Conservation (phyloP, 2,329 filamentous ascomycete species). For the Drechslerella stenobrocha region DNA sequence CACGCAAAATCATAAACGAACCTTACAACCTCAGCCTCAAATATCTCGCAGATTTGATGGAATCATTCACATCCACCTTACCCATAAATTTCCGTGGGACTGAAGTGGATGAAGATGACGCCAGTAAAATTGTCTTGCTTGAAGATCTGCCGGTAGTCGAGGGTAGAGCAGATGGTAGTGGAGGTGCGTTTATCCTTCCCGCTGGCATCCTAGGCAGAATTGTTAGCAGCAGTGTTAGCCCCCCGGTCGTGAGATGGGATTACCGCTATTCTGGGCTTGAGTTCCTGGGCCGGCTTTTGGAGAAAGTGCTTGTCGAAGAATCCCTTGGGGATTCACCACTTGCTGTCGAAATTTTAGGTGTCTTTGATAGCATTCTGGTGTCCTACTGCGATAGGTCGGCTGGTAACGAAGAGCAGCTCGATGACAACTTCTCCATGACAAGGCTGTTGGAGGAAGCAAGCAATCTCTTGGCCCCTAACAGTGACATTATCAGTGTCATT, state of each 20-base stretch:
- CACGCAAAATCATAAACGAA: slow-evolving; percentile 51
- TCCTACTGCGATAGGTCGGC: slow-evolving; percentile 30
- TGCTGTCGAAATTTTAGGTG: slow-evolving; percentile 52
- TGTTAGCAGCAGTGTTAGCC: slow-evolving; percentile 50
- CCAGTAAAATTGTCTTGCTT: slow-evolving; percentile 72
- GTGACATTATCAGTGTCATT: slow-evolving; percentile 77
- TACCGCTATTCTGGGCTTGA: slow-evolving; percentile 51
- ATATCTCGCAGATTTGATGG: slow-evolving; percentile 67
- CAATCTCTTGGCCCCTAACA: slow-evolving; percentile 62
- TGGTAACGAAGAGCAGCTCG: slow-evolving; percentile 53
- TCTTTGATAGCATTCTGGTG: slow-evolving; percentile 47
- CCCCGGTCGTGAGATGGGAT: slow-evolving; percentile 52
- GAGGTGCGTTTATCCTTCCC: slow-evolving; percentile 51
- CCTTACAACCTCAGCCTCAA: slow-evolving; percentile 60
- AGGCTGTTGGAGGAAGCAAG: slow-evolving; percentile 63
- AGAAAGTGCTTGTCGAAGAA: slow-evolving; percentile 50
- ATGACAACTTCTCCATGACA: slow-evolving; percentile 34
- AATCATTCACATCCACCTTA: slow-evolving; percentile 76
- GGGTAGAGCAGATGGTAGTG: slow-evolving; percentile 56
- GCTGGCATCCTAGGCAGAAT: slow-evolving; percentile 51
- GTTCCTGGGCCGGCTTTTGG: slow-evolving; percentile 52
- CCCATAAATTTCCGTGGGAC: slow-evolving; percentile 73
- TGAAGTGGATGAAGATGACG: slow-evolving; percentile 81
- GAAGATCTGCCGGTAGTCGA: slow-evolving; percentile 68
- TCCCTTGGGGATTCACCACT: slow-evolving; percentile 41